Evolutionary conservation across 1,284 basidiomycete genomes (phyloP), one percentile per base, ranked within the genome.

Genomic region (Inonotus hispidus): DNA sequence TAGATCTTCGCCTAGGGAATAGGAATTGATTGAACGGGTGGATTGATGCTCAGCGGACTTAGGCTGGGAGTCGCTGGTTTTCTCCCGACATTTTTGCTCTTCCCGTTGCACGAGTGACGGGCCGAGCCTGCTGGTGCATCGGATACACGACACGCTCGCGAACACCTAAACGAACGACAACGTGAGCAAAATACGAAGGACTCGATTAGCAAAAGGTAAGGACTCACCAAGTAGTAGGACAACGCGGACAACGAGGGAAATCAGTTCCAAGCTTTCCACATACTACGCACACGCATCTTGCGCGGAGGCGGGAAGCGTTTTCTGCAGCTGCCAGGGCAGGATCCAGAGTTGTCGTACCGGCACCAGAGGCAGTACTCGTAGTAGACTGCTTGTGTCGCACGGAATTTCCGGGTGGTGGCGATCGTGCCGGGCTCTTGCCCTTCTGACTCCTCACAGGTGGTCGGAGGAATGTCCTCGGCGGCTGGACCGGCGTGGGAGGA

Each of bases 171-270:
- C 16, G 2, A 16, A 52, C 14, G 29, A 52, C 1, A 27, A n/a
- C n/a, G 21, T n/a, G 55, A 29, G 21, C 32, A 25, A 10, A 23
- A 29, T 6, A n/a, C 1, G 11, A 7, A 43, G 41, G 16, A 25
- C 14, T 45, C 14, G 32, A 32, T 32, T 19, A 39, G 13, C 13
- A 35, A 21, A 10, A 25, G 21, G 52, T 19, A 47, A 25, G 25
- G 14, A 38, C 59, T 19, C n/a, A 60, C 62, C 62, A 63, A 4
- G 58, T 47, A 19, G 49, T 54, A 10, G n/a, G 21, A 37, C 62
- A 63, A 25, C 62, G 54, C 19, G 62, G 62, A 53, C 62, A 63
- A 19, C 59, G 56, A 10, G 62, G 62, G 39, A 41, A 63, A 52
- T 63, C 62, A 4, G 23, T 38, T 19, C 62, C 62, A 13, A 38